Conservation (phyloP, 2,329 filamentous ascomycete genomes). For the Stachybotrys elegans region DNA sequence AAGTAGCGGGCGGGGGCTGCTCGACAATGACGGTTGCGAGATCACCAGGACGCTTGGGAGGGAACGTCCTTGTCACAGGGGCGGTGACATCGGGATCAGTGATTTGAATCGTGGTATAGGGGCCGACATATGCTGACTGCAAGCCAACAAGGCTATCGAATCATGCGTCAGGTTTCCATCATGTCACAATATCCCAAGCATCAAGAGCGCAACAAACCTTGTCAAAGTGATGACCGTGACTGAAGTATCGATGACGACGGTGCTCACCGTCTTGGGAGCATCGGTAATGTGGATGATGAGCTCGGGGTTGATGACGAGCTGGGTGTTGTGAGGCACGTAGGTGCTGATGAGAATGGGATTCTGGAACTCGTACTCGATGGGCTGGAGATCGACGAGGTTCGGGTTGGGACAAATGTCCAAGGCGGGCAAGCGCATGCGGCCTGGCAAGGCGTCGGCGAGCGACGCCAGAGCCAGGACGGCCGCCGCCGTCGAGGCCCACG, state of each 20-base stretch:
- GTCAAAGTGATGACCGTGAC: slow-evolving; percentile 1
- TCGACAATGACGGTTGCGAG: neutral
- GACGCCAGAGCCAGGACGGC: slow-evolving; percentile 2
- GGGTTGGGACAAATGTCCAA: slow-evolving; percentile 1
- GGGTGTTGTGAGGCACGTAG: slow-evolving; percentile 5
- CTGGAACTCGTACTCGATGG: slow-evolving; percentile 6
- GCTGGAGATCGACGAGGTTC: slow-evolving; percentile 4
- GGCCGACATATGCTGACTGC: no score
- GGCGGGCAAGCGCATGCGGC: neutral
- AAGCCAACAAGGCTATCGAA: no score
- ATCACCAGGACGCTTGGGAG: neutral
- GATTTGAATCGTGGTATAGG: neutral
- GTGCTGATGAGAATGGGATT: slow-evolving; percentile 6
- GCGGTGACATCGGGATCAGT: neutral
- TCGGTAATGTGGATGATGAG: slow-evolving; percentile 7
- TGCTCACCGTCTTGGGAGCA: slow-evolving; percentile 7
- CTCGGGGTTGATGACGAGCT: slow-evolving; percentile 6
- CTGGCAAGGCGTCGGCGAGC: neutral
- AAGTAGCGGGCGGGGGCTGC: neutral
- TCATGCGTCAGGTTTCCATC: no score
- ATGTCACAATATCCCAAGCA: no score
- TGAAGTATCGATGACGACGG: slow-evolving; percentile 7
- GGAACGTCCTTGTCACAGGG: neutral
- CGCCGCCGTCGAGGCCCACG: slow-evolving; percentile 2
- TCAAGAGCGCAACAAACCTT: neutral